A percentile compares a stretch with the other conserved stretches of the same genome.
Conservation (phyloP, 129 eudicot genomes). For the Daucus carota region DH1_v3.0 NC_030384.2:40156501-40157000, state of each 20-base stretch:
- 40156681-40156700: not conserved
- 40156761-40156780: not conserved
- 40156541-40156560: not conserved
- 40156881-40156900: not conserved
- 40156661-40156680: not conserved
- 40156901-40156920: not conserved
- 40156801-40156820: not conserved
- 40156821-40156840: not conserved
- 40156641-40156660: not conserved
- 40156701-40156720: too few species aligned
- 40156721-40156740: too few species aligned
- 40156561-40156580: not conserved
- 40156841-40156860: too few species aligned
- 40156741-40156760: not conserved
- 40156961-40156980: not conserved
- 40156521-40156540: not conserved
- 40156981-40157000: not conserved
- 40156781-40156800: not conserved
- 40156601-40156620: not conserved
- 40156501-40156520: not conserved
- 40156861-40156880: too few species aligned
- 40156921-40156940: not conserved
- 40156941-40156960: not conserved
- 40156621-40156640: not conserved
- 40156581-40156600: not conserved